Evolutionary conservation across 768 basidiomycete genomes (phyloP), one percentile per base, ranked within the genome.

Genomic region (Agrocybe praecox): DNA sequence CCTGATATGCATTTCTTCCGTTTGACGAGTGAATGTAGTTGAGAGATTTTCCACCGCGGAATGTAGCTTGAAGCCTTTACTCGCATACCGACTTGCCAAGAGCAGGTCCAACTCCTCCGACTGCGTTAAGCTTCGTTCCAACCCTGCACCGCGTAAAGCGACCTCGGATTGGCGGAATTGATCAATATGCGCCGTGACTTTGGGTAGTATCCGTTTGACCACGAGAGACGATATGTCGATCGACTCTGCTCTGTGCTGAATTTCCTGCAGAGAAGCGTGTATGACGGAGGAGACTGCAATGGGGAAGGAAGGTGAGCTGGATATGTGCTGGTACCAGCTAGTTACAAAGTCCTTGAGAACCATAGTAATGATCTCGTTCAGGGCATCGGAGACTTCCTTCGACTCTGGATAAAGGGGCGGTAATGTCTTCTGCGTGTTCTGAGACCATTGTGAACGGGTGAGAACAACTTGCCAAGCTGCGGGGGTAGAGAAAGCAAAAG

Each of bases 381-480:
- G 66, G 17, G 85, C 80, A n/a, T 82, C 75, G 8, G 90, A 92
- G 22, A 92, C 76, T 56, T 83, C 75, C 12, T 85, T 83, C 36
- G 84, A 84, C 22, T 83, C 77, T 24, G 88, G 87, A 62, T 81
- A 80, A 18, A 95, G 72, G 8, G 87, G 83, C 1, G 88, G 80
- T 18, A 89, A 76, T n/a, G 84, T 76, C 65, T 87, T 86, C 0
- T 88, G 85, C 3, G 85, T 74, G 55, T 79, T 84, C 62, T 88
- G 85, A 2, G 91, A 91, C 95, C 94, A 96, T 70, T 90, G 86
- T n/a, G 92, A 92, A 29, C 94, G 86, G 45, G 85, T 94, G 49
- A 92, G 78, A 46, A 93, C 90, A 0, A 89, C 94, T 66, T 95
- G 92, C 95, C 95, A 97, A 29, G 94, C 95, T 55, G 95, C 93